Base-by-base conservation (phyloP, 345 rosid species). In the Cardamine occulta region DNA sequence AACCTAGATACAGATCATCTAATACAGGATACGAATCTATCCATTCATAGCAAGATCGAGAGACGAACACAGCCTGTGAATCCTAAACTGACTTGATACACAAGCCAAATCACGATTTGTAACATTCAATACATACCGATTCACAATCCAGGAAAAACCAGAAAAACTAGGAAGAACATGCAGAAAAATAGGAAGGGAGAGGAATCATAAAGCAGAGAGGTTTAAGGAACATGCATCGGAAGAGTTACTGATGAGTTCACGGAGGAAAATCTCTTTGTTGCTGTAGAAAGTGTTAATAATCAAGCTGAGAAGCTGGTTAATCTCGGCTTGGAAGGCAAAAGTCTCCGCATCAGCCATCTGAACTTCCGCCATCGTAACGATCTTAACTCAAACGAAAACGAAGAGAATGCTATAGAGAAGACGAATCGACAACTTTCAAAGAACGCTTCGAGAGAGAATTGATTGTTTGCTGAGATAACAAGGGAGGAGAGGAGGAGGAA, bases 231-330 rank as follows among this genome's bases (percentile, higher is more conserved):
- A 1, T 79, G 73, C 81, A 73, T 79, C 81, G 4, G 81, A 79
- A 15, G 81, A 72, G 74, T 79, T 79, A 15, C 78, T 79, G 70
- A 79, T 79, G n/a, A 79, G 75, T 24, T 72, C 79, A 31, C 79
- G 79, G 31, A 79, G 82, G 63, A 73, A 79, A 39, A 93, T 93
- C 86, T 89, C 97, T 59, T 91, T 93, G 87, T 93, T 93, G 82
- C 96, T 91, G 82, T 93, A 89, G 82, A 93, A 93, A 40, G 97
- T 93, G 61, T 93, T 93, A 84, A 93, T 93, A 79, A 93, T 93
- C 84, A 90, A 77, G 75, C 93, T 86, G 35, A 89, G 68, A 21
- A 91, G 88, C 84, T 93, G 96, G 80, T 93, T 93, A 68, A 93
- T 93, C 86, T 93, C 95, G 0, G 98, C 97, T 64, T 93, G 98